Evolutionary conservation across 108 stramenopile genomes (phyloP), one percentile per base, ranked within the genome.

Genomic region (Pseudonitzschia delicatissima): DNA sequence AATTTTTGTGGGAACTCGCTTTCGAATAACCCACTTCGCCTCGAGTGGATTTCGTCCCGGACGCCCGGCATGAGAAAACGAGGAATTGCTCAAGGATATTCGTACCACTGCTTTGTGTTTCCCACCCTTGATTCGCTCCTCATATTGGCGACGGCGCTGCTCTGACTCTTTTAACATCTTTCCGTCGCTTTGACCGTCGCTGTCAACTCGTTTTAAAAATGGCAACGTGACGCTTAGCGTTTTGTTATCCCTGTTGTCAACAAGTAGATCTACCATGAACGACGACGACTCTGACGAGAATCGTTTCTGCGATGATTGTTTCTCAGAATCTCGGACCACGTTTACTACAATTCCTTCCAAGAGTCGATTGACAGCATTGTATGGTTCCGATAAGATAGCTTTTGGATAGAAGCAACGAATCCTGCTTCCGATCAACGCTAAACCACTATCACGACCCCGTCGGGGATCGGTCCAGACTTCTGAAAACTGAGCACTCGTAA

Each of bases 271-370:
- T 5, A 84, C 80, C 49, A 45, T 35, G 21, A 62, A 33, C 37
- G 45, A 66, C 50, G 53, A 36, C 39, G 45, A 61, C 26, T 45
- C 35, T 42, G 6, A 27, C n/a, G n/a, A n/a, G n/a, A n/a, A n/a
- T 3, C 67, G 12, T 20, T 5, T 48, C 2, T 5, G 59, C 21
- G 20, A 34, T 23, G n/a, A 21, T 13, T 49, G 53, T 27, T 51
- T 26, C 34, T 52, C 69, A 18, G 31, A 36, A 40, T 76, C 73
- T n/a, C 66, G 53, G 32, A 82, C 72, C 17, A 89, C 37, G 20
- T 70, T 57, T 8, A 90, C 68, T 8, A 90, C 76, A 66, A 73
- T 80, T 21, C 88, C 88, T 71, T 87, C 88, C 23, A 90, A 20
- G 28, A 66, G 64, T 15, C 77, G 71, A 35, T 48, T 57, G 31